phyloP scores from a whole-genome alignment of 75 land plant genomes.

The Pinus tabuliformis region DNA sequence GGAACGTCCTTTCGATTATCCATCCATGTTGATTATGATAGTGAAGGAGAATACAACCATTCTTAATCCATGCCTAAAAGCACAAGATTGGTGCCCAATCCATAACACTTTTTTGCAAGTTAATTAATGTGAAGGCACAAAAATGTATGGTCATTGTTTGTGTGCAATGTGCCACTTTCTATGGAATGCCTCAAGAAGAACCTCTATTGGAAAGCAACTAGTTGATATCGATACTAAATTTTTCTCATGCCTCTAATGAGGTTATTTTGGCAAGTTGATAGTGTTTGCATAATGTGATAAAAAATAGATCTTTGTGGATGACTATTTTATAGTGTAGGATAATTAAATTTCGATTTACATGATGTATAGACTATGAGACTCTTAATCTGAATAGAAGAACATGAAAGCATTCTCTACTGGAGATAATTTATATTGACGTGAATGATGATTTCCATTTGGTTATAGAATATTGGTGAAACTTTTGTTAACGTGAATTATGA shows the following conservation, averaged over 20 bases:
- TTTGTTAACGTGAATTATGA: background rate
- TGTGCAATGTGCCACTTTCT: background rate
- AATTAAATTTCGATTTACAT: conserved; percentile 2
- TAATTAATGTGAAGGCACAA: background rate
- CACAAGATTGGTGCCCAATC: background rate
- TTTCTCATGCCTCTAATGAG: conserved; percentile 10
- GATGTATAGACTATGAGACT: conserved; percentile 2
- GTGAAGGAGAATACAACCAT: conserved; percentile 44
- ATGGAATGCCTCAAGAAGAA: background rate
- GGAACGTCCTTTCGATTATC: conserved; percentile 44
- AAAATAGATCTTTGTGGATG: background rate
- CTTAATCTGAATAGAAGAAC: background rate
- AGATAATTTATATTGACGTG: background rate
- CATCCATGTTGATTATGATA: conserved; percentile 46
- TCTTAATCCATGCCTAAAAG: background rate
- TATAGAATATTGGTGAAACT: background rate
- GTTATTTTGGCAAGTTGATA: background rate
- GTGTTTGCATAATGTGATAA: background rate
- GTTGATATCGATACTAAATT: background rate
- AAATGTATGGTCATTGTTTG: background rate
- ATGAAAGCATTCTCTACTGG: background rate
- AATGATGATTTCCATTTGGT: too few species aligned
- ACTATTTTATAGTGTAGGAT: background rate
- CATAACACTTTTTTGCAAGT: background rate
- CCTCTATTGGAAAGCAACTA: background rate